Base-by-base conservation (phyloP, 2,329 filamentous ascomycete genomes). In the Mycosphaerella sp. region DNA sequence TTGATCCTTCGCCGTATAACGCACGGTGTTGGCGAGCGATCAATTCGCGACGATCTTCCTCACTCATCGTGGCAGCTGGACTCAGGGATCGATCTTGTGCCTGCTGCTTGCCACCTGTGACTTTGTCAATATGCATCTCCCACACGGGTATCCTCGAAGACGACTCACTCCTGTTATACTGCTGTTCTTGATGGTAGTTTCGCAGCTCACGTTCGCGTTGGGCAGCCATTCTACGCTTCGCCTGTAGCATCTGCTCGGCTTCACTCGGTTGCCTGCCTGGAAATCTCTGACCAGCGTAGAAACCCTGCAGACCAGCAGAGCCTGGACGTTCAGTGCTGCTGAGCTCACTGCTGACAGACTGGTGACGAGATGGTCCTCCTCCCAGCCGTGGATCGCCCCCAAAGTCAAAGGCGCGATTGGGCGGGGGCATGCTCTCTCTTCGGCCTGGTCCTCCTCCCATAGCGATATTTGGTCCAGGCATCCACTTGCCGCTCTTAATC, bases 161-260 rank as follows among this genome's bases (percentile, higher is more conserved):
- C 17, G 7, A 66, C 66, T 62, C 89, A 97, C 93, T 96, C 89
- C 92, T 86, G 80, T 97, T 95, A 78, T 95, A 97, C 84, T 98
- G 93, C 83, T 98, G 93, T 83, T 98, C 93, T 78, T 96, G 95
- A 78, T 98, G 93, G 78, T 97, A 95, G 77, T 97, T 98, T 76
- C 93, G 89, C 74, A 98, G 85, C 79, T 98, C 93, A 76, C 92
- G 88, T 80, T 98, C 93, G 76, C 93, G 89, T 78, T 97, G 93
- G 73, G 93, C 93, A 69, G 93, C 93, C 89, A 97, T 95, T 80
- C 92, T 87, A 78, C 93, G 89, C 82, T 97, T 97, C 68, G 90
- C 91, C 83, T 97, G 93, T 81, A 95, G 89, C 84, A 96, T 89
- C 78, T 96, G 91, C 78, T 97, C 93, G 73, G 90, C 89, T 78